Conservation (phyloP, 1,139 yeast genomes). For the Taphrina flavorubra region DNA sequence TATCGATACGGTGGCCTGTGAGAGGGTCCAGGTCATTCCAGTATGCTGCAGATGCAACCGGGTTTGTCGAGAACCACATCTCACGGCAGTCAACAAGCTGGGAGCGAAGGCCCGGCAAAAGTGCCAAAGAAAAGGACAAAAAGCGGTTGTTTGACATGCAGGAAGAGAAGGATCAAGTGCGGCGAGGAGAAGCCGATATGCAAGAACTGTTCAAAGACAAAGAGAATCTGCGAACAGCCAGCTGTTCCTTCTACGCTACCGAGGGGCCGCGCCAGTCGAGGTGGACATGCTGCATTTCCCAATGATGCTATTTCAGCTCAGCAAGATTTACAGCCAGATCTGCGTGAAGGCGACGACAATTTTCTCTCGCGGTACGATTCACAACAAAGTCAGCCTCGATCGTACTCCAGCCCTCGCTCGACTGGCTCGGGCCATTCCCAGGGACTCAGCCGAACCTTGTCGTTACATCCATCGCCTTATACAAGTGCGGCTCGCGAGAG, state of each 20-base stretch:
- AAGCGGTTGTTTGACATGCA: conserved; percentile 47
- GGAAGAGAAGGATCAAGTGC: conserved; percentile 47
- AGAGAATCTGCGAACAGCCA: conserved; percentile 44
- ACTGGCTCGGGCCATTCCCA: not conserved
- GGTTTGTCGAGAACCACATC: not conserved
- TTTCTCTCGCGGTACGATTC: not conserved
- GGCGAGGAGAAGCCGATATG: conserved; percentile 47
- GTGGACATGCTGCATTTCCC: not conserved
- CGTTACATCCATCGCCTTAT: not conserved
- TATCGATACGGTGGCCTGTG: not conserved
- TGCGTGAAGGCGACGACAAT: not conserved
- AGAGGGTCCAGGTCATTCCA: not conserved
- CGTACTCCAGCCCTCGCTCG: not conserved
- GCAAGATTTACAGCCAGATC: not conserved
- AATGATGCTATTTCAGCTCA: not conserved
- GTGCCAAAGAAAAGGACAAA: conserved; percentile 44
- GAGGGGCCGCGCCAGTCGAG: not conserved
- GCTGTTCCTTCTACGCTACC: conserved; percentile 1
- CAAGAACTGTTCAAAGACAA: conserved; percentile 45
- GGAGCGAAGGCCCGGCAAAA: not conserved
- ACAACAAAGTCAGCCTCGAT: conserved; percentile 1
- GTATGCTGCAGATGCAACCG: conserved; percentile 2
- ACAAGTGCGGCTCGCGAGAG: not conserved
- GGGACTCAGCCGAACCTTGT: not conserved
- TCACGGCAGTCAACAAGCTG: conserved; percentile 6